phyloP scores from a whole-genome alignment of 441 rosid species.

The Pelargonium cotyledonis region DNA sequence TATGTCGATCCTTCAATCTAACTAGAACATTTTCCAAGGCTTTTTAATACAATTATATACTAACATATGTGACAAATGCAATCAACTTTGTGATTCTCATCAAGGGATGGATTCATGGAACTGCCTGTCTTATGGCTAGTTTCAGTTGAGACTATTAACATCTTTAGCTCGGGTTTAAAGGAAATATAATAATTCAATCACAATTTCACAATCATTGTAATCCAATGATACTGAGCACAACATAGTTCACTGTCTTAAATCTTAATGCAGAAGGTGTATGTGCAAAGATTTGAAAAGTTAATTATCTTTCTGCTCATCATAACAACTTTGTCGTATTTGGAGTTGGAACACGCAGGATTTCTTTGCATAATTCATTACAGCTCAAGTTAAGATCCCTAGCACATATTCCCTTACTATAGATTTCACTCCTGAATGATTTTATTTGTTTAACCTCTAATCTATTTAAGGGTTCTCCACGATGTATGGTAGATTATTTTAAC shows the following conservation, averaged over 20 bases:
- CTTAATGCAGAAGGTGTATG: too few species aligned
- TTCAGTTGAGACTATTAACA: not conserved
- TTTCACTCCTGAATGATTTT: not conserved
- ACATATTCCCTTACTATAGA: not conserved
- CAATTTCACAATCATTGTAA: too few species aligned
- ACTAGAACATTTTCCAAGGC: not conserved
- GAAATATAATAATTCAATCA: too few species aligned
- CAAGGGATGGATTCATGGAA: not conserved
- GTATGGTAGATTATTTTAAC: not conserved
- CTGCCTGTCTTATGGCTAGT: not conserved
- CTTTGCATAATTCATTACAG: not conserved
- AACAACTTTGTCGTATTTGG: not conserved
- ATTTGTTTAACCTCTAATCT: not conserved
- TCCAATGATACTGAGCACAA: too few species aligned
- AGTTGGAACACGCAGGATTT: not conserved
- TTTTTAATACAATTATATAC: not conserved
- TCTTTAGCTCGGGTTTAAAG: too few species aligned
- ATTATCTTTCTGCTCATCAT: not conserved
- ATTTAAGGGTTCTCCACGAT: not conserved
- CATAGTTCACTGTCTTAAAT: too few species aligned
- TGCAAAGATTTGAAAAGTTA: not conserved
- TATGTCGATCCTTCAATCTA: not conserved
- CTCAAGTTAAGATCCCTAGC: not conserved
- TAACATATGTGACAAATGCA: not conserved
- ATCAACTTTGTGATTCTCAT: not conserved